A percentile compares a stretch with the other conserved stretches of the same genome.
Conservation (phyloP, 2,329 filamentous ascomycete species). For the Cryoendolithus antarcticus region DNA sequence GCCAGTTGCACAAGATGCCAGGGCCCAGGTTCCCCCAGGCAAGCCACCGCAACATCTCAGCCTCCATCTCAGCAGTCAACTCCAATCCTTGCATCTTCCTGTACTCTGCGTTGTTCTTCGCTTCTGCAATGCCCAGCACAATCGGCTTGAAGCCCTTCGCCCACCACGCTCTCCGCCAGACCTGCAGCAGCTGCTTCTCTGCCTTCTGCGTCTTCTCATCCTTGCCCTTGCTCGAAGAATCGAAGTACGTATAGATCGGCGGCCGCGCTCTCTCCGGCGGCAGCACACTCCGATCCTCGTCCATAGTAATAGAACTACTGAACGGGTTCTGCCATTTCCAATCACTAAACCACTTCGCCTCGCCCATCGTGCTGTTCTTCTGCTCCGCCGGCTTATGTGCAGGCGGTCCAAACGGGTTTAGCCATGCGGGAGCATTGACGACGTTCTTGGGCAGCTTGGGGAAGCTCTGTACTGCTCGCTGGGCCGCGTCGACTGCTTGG, state of each 20-base stretch:
- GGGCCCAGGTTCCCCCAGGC: conserved; percentile 87
- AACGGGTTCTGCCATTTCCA: conserved; percentile 89
- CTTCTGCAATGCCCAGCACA: conserved; percentile 67
- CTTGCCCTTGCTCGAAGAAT: conserved; percentile 48
- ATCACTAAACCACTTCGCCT: conserved; percentile 74
- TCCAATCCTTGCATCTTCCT: conserved; percentile 51
- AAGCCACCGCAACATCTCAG: conserved; percentile 70
- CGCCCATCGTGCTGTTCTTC: conserved; percentile 65
- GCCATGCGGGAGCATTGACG: conserved; percentile 20
- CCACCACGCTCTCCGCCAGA: conserved; percentile 93
- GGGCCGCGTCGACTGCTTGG: conserved; percentile 24
- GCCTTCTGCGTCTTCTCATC: conserved; percentile 54
- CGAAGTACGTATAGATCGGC: conserved; percentile 84
- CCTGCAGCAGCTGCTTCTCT: conserved; percentile 66
- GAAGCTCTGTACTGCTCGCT: conserved; percentile 26
- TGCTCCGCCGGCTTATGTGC: conserved; percentile 61
- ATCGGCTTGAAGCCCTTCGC: conserved; percentile 81
- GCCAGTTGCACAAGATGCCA: conserved; percentile 66
- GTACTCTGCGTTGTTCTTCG: conserved; percentile 71
- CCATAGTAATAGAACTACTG: conserved; percentile 64
- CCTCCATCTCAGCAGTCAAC: conserved; percentile 50
- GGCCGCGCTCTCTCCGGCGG: conserved; percentile 61
- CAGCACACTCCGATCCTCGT: conserved; percentile 71
- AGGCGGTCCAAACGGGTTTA: conserved; percentile 55
- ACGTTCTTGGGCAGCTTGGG: conserved; percentile 21